Evolutionary conservation across 768 basidiomycete genomes (phyloP).

Genomic region (Strobilomyces dryophilus): DNA sequence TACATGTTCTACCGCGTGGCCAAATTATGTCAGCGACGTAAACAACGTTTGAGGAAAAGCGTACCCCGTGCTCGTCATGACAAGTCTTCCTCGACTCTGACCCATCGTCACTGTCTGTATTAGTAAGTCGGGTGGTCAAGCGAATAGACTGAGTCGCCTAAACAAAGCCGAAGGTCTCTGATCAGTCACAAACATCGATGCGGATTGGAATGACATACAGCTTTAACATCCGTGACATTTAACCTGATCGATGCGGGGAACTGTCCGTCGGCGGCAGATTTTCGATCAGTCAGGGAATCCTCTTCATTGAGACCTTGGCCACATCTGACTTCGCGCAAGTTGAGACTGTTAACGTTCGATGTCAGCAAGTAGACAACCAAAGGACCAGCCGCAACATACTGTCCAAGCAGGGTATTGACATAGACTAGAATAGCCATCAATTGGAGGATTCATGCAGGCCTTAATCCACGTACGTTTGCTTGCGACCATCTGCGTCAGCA

Average conservation of each 20-base stretch:
- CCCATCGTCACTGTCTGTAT: slow-evolving; percentile 5
- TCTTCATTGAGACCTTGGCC: slow-evolving; percentile 27
- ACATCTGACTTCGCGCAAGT: slow-evolving; percentile 12
- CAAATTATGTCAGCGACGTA: neutral
- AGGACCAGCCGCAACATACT: slow-evolving; percentile 11
- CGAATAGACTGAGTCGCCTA: slow-evolving; percentile 19
- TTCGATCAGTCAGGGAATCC: slow-evolving; percentile 10
- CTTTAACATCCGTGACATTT: slow-evolving; percentile 9
- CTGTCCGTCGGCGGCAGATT: neutral
- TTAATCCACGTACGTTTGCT: slow-evolving; percentile 18
- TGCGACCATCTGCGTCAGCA: slow-evolving; percentile 26
- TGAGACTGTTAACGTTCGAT: slow-evolving; percentile 21
- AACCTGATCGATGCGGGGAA: slow-evolving; percentile 12
- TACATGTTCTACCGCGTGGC: slow-evolving; percentile 10
- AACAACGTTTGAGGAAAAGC: neutral
- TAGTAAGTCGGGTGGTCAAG: slow-evolving; percentile 2
- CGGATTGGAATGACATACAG: slow-evolving; percentile 6
- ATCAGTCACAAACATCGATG: neutral
- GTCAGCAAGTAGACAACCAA: neutral
- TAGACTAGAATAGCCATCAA: slow-evolving; percentile 20
- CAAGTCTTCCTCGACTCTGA: slow-evolving; percentile 17
- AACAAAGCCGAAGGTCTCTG: neutral
- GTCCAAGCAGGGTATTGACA: slow-evolving; percentile 24
- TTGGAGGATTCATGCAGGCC: neutral
- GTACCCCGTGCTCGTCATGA: slow-evolving; percentile 11